Evolutionary conservation across 2,329 filamentous ascomycete species (phyloP).

Genomic region (Hymenoscyphus linearis): DNA sequence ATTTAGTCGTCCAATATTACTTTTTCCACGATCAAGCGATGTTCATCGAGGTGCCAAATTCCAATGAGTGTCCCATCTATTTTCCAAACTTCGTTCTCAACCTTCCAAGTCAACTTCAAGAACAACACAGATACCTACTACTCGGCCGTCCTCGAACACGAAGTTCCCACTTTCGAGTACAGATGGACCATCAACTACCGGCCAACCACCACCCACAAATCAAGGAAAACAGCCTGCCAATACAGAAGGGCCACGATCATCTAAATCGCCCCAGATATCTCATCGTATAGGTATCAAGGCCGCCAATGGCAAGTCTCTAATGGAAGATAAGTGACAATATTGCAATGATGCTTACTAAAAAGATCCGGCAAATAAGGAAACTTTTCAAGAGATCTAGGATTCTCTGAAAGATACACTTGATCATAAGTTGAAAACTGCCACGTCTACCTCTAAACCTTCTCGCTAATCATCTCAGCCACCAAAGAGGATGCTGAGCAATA

Average conservation of each 20-base stretch:
- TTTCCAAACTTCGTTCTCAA: neutral
- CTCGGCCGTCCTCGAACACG: neutral
- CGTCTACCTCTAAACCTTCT: neutral
- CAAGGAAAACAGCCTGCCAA: neutral
- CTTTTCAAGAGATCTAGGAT: neutral
- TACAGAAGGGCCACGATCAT: neutral
- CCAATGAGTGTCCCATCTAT: neutral
- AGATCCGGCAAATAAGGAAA: neutral
- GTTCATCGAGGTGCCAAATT: neutral
- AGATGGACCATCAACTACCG: neutral
- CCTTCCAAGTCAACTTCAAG: neutral
- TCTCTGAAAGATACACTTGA: neutral
- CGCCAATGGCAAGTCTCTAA: neutral
- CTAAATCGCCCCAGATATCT: neutral
- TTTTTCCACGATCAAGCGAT: too few relatives aligned
- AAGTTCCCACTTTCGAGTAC: neutral
- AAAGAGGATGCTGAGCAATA: neutral
- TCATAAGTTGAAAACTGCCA: neutral
- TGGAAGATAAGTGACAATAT: neutral
- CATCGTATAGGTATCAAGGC: neutral
- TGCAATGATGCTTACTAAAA: constrained; percentile 1
- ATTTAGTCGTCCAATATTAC: too few relatives aligned
- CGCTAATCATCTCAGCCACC: neutral
- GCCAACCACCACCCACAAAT: neutral
- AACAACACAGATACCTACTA: neutral